Percentiles rank a stretch among this genome's conserved stretches.
Evolutionary conservation across 208 protist genomes (phyloP).

Genomic region (Leishmania turanica): DNA sequence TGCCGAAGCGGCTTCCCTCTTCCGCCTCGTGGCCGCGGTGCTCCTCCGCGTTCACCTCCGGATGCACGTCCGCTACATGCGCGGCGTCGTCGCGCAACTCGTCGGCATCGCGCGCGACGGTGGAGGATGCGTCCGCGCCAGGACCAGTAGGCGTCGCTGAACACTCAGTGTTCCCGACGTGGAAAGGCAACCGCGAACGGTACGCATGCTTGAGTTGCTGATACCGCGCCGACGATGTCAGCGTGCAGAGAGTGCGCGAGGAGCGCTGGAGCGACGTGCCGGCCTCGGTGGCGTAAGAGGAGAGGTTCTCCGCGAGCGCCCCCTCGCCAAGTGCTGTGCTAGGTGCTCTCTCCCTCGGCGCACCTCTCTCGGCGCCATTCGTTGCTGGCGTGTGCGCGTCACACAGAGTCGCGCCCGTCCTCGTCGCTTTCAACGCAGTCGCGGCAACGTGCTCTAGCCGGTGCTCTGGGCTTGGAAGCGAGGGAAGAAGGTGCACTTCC

Average conservation of each 20-base stretch:
- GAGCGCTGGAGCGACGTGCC: not conserved
- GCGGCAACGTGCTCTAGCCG: not conserved
- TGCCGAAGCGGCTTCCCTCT: not conserved
- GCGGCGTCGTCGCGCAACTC: not conserved
- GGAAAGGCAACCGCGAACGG: not conserved
- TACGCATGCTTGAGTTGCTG: constrained; percentile 22
- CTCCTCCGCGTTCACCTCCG: not conserved
- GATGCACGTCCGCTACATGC: not conserved
- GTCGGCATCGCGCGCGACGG: not conserved
- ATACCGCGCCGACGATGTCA: constrained; percentile 16
- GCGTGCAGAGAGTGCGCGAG: not conserved
- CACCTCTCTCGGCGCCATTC: not conserved
- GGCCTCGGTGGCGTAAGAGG: not conserved
- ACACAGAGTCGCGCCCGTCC: not conserved
- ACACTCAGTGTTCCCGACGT: not conserved
- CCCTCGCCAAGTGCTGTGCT: not conserved
- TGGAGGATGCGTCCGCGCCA: not conserved
- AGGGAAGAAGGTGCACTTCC: not conserved
- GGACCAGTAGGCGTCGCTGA: not conserved
- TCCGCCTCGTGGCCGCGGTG: not conserved
- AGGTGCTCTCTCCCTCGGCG: not conserved
- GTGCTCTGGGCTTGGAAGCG: not conserved
- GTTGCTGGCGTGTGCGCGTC: not conserved
- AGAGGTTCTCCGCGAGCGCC: not conserved
- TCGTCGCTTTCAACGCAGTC: not conserved